Base-by-base conservation (phyloP, 176 grass and related monocot genomes). In the Chrysopogon serrulatus region DNA sequence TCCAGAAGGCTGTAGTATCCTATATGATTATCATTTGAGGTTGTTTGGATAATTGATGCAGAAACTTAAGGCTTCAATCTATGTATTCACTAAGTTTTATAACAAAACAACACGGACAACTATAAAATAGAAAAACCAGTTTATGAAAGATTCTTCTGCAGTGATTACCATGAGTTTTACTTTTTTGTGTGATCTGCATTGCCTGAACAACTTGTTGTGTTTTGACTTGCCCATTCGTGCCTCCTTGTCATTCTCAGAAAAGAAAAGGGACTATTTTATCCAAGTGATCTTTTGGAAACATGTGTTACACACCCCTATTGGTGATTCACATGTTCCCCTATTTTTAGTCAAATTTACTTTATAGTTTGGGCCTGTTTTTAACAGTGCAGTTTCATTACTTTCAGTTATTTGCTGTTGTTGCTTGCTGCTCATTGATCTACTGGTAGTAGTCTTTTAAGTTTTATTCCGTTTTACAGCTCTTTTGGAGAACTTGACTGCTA, bases 401-500 rank as follows among this genome's bases (percentile, higher is more conserved):
- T 23, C n/a, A 48, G 16, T 77, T 18, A 23, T 51, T 84, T 80
- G 30, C n/a, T 62, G 62, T 74, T 65, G 19, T 15, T 67, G 47
- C 7, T 69, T 66, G 17, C 17, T 56, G 13, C 17, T 44, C 24
- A 53, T 27, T 79, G 11, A 5, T 24, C 69, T 53, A 82, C 15
- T 76, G 11, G 47, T 69, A 27, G n/a, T 81, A 54, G 6, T 54
- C 7, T 37, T 51, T 70, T 86, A 56, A 76, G 40, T 86, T n/a
- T 68, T 71, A 16, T 82, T 59, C 89, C 49, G 59, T 81, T 73
- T 21, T 95, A 54, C 78, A 98, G 96, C 78, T 84, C 48, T 94
- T 90, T 56, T 92, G 28, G 96, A 98, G 76, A 98, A 83, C 79
- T 82, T 98, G 68, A 92, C 67, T 61, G 53, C 77, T 80, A 98